Conservation (phyloP, 2,329 filamentous ascomycete species). For the Sarocladium strictum region DNA sequence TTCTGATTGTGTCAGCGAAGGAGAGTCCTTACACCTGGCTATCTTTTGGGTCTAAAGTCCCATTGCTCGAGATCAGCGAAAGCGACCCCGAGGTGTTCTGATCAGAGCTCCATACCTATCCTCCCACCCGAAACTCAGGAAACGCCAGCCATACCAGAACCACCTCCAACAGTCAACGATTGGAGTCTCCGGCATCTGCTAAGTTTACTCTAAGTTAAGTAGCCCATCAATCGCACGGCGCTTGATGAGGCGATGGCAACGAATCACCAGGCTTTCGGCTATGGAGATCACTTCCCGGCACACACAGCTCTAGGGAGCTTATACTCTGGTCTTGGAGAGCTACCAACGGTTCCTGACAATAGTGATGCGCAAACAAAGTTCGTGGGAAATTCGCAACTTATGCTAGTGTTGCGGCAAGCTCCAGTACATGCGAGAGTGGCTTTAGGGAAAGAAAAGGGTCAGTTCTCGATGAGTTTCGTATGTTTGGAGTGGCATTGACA, state of each 20-base stretch:
- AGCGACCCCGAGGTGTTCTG: too few relatives aligned
- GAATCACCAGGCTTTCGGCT: slow-evolving; percentile 4
- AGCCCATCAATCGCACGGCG: neutral
- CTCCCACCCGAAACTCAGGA: too few relatives aligned
- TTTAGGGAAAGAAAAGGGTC: slow-evolving; percentile 71
- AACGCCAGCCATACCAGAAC: too few relatives aligned
- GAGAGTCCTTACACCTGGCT: too few relatives aligned
- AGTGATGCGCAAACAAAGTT: slow-evolving; percentile 13
- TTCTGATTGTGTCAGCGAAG: too few relatives aligned
- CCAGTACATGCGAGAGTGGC: slow-evolving; percentile 55
- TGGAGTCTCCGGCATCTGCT: too few relatives aligned
- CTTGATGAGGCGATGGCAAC: neutral
- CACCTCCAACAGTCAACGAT: too few relatives aligned
- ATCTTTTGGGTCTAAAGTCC: too few relatives aligned
- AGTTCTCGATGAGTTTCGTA: neutral
- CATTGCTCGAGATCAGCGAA: too few relatives aligned
- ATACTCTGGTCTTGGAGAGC: slow-evolving; percentile 13
- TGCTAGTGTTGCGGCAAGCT: slow-evolving; percentile 16
- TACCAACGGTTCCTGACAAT: slow-evolving; percentile 12
- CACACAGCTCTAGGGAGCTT: slow-evolving; percentile 3
- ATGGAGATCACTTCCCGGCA: slow-evolving; percentile 7
- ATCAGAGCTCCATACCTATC: too few relatives aligned
- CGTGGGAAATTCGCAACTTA: slow-evolving; percentile 16
- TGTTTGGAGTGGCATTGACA: neutral
- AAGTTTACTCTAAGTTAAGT: too few relatives aligned